Conservation (phyloP, 768 basidiomycete species). For the Dioszegia hungarica region DNA sequence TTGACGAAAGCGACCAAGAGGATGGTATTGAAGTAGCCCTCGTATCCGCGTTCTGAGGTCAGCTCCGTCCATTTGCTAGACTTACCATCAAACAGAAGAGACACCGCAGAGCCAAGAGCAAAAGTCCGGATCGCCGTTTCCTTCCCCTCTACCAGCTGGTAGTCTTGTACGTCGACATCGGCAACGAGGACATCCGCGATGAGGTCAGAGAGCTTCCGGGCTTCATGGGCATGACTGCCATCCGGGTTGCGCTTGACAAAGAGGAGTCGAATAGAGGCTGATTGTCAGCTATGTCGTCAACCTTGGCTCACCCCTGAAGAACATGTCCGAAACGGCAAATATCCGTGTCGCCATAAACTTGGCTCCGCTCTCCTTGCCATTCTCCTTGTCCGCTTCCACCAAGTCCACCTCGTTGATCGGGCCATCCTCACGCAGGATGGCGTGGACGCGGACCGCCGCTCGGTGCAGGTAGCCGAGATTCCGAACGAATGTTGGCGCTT, state of each 20-base stretch:
- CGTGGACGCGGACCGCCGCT: constrained; percentile 80
- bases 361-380: constrained; percentile 50
- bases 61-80: constrained; percentile 6
- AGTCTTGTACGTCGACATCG: constrained; percentile 56
- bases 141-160: constrained; percentile 34
- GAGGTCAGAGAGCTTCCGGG: constrained; percentile 62
- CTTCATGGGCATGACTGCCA: constrained; percentile 68
- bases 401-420: constrained; percentile 51
- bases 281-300: not conserved
- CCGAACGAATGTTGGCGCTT: constrained; percentile 60
- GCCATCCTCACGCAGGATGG: constrained; percentile 63
- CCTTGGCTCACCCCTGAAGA: constrained; percentile 71
- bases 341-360: constrained; percentile 75
- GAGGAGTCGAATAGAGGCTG: constrained; percentile 83
- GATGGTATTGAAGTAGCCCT: constrained; percentile 73
- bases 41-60: constrained; percentile 64
- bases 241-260: constrained; percentile 71
- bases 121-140: constrained; percentile 52
- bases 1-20: constrained; percentile 70
- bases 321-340: constrained; percentile 68
- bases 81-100: constrained; percentile 62
- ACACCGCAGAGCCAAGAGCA: constrained; percentile 56
- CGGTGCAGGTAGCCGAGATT: constrained; percentile 77
- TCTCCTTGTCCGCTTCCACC: constrained; percentile 17
- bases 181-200: constrained; percentile 69